Conservation (phyloP, 2,329 filamentous ascomycete genomes). For the Stachybotrys chartarum region DNA sequence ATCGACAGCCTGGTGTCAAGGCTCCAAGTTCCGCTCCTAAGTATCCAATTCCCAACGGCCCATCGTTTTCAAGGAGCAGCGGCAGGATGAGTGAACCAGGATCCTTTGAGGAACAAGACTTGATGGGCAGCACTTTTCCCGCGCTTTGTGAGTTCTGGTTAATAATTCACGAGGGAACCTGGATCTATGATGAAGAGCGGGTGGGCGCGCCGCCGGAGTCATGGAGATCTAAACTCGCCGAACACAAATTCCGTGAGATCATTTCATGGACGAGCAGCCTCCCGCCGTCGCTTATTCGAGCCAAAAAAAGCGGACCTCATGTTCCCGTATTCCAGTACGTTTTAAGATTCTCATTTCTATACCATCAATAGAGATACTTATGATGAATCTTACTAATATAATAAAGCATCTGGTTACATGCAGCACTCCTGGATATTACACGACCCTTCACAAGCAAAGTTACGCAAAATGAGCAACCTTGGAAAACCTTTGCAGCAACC, state of each 20-base stretch:
- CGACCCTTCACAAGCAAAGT: constrained; percentile 14
- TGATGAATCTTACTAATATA: not conserved
- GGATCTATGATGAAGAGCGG: too few species aligned
- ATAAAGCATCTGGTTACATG: constrained; percentile 13
- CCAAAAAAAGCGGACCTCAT: not conserved
- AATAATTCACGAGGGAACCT: too few species aligned
- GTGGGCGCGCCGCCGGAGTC: too few species aligned
- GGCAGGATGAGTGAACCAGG: too few species aligned
- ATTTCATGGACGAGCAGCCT: not conserved
- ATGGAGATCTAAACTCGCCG: too few species aligned
- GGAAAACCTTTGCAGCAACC: constrained; percentile 17
- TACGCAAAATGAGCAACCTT: not conserved
- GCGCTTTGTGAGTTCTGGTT: constrained; percentile 26
- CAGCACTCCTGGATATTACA: constrained; percentile 11
- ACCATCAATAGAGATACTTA: constrained; percentile 7
- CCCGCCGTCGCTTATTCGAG: not conserved
- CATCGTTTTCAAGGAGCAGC: constrained; percentile 3
- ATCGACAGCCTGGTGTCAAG: constrained; percentile 24
- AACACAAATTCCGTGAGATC: constrained; percentile 13
- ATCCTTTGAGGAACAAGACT: not conserved
- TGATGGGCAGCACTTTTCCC: constrained; percentile 22
- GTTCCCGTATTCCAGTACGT: not conserved
- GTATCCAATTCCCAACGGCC: constrained; percentile 9
- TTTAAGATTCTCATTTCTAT: not conserved
- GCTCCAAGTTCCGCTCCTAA: constrained; percentile 12